phyloP scores from a whole-genome alignment of 306 rosid species.

The Calophaca sinica region DNA sequence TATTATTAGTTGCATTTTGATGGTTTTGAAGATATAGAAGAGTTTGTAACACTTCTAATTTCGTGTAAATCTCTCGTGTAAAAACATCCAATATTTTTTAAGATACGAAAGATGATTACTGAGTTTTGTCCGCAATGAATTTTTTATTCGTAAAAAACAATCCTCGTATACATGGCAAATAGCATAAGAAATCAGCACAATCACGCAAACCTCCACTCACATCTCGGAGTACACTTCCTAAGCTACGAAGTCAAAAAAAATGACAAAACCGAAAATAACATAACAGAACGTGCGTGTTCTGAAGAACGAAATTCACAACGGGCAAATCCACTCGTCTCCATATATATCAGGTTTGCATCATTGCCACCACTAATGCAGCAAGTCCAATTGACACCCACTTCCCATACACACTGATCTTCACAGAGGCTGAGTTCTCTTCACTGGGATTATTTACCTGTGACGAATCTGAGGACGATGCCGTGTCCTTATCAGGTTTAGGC shows the following conservation, averaged over 20 bases:
- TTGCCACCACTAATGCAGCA: neutral
- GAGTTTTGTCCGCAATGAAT: too few species aligned
- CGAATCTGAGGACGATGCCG: conserved; percentile 37
- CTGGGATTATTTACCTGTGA: conserved; percentile 36
- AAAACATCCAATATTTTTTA: too few species aligned
- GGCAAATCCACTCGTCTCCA: neutral
- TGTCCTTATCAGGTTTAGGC: conserved; percentile 54
- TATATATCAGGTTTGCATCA: conserved; percentile 3
- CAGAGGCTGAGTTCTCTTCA: conserved; percentile 9
- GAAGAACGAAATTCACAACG: neutral
- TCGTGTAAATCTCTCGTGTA: too few species aligned
- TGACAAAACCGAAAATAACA: neutral
- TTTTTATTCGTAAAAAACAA: neutral
- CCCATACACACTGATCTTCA: conserved; percentile 31
- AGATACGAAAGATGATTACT: too few species aligned
- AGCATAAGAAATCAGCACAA: neutral
- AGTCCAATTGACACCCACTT: conserved; percentile 30
- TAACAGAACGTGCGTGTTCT: neutral
- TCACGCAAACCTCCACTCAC: neutral
- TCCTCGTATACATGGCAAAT: neutral
- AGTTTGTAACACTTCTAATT: too few species aligned
- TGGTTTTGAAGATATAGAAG: too few species aligned
- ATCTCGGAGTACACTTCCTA: conserved; percentile 1
- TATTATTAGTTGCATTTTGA: too few species aligned
- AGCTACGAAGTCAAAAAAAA: neutral